Conservation (phyloP, 495 filamentous ascomycete genomes). For the Hypoxylon cercidicola region DNA sequence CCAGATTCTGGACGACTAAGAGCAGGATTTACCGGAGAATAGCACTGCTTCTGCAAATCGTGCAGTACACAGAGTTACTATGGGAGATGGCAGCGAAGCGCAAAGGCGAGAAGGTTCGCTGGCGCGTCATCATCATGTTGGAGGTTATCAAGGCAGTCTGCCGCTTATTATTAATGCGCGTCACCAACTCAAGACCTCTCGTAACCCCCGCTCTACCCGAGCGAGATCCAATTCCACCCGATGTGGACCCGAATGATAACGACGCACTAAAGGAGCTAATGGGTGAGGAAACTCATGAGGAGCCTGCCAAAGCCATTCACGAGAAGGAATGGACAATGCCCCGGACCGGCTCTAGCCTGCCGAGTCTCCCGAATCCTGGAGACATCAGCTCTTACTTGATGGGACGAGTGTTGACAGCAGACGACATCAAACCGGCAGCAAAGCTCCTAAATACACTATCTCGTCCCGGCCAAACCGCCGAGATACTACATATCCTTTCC, state of each 20-base stretch:
- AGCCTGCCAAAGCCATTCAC: conserved; percentile 36
- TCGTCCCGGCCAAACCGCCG: conserved; percentile 77
- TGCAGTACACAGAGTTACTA: conserved; percentile 90
- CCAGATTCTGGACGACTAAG: conserved; percentile 83
- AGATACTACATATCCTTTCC: conserved; percentile 89
- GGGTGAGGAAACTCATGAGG: conserved; percentile 39
- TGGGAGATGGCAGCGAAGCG: conserved; percentile 87
- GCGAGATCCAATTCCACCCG: conserved; percentile 74
- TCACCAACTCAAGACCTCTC: conserved; percentile 86
- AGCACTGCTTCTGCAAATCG: conserved; percentile 83
- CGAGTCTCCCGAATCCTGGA: conserved; percentile 77
- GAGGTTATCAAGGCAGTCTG: conserved; percentile 90
- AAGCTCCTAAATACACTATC: conserved; percentile 81
- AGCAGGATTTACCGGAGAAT: conserved; percentile 79
- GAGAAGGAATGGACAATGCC: conserved; percentile 90
- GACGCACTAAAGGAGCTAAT: conserved; percentile 50
- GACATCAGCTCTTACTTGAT: conserved; percentile 89
- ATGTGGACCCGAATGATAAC: conserved; percentile 54
- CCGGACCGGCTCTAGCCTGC: conserved; percentile 84
- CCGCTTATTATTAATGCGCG: conserved; percentile 79
- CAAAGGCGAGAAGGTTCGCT: conserved; percentile 81
- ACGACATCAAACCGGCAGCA: conserved; percentile 92
- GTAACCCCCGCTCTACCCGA: conserved; percentile 88
- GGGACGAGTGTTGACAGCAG: conserved; percentile 90
- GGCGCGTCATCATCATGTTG: conserved; percentile 88